phyloP scores from a whole-genome alignment of 495 filamentous ascomycete genomes.

The Usnea hakonensis region DNA sequence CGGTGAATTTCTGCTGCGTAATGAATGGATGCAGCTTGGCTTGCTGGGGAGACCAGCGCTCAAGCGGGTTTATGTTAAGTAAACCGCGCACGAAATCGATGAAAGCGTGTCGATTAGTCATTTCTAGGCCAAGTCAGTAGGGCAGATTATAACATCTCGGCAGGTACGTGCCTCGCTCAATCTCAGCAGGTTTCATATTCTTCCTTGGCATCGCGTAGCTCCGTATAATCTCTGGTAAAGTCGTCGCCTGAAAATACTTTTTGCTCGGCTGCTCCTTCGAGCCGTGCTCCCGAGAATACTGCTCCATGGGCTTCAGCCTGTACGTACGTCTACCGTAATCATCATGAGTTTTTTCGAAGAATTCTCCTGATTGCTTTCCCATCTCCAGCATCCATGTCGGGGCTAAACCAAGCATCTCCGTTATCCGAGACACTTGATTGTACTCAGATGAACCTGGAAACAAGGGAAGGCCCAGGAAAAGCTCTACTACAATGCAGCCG shows the following conservation, averaged over 20 bases:
- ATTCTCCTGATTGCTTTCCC: constrained; percentile 95
- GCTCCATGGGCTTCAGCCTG: constrained; percentile 92
- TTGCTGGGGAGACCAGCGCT: constrained; percentile 96
- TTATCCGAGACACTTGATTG: constrained; percentile 94
- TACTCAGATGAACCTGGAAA: constrained; percentile 99
- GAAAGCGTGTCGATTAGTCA: constrained; percentile 96
- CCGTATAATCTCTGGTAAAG: constrained; percentile 92
- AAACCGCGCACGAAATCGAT: constrained; percentile 98
- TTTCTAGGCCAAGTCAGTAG: constrained; percentile 55
- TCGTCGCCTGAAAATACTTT: constrained; percentile 95
- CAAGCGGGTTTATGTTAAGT: constrained; percentile 89
- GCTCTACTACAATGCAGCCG: constrained; percentile 96
- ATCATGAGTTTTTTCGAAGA: constrained; percentile 93
- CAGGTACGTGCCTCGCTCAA: constrained; percentile 74
- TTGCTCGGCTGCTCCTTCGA: constrained; percentile 99
- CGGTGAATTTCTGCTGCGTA: constrained; percentile 94
- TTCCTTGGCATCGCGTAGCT: constrained; percentile 97
- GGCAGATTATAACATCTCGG: not conserved
- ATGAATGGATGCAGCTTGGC: constrained; percentile 98
- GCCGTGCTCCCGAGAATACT: constrained; percentile 88
- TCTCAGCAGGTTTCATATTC: constrained; percentile 97
- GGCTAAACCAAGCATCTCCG: constrained; percentile 95
- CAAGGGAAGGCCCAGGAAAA: constrained; percentile 89
- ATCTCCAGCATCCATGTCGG: constrained; percentile 99
- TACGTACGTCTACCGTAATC: constrained; percentile 84